Percentiles rank a stretch among this genome's conserved stretches.
phyloP scores from a whole-genome alignment of 2,329 filamentous ascomycete genomes.

The Sphaerulina musiva region DNA sequence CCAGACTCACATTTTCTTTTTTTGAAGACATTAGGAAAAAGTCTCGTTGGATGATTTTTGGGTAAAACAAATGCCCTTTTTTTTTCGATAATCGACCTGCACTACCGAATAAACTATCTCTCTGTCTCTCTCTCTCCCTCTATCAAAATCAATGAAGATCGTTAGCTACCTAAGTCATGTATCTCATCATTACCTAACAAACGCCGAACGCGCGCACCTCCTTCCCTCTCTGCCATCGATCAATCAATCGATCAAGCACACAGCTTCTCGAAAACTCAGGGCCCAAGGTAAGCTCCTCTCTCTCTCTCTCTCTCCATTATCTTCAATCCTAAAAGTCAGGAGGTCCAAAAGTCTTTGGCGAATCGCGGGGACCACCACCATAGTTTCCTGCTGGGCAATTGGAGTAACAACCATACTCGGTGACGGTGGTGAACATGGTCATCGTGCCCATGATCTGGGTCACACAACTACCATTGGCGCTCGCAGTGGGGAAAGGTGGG shows the following conservation, averaged over 20 bases:
- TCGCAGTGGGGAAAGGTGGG: slow-evolving; percentile 17
- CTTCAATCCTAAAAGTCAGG: not conserved
- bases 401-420: slow-evolving; percentile 19
- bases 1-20: too few species aligned
- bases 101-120: too few species aligned
- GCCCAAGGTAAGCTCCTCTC: too few species aligned
- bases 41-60: too few species aligned
- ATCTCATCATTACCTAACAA: not conserved
- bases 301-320: too few species aligned
- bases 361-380: slow-evolving; percentile 10
- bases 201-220: not conserved
- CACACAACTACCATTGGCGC: slow-evolving; percentile 15
- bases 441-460: slow-evolving; percentile 22
- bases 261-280: too few species aligned
- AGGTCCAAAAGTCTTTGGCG: slow-evolving; percentile 14
- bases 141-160: not conserved
- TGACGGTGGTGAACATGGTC: slow-evolving; percentile 22
- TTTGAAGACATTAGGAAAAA: too few species aligned
- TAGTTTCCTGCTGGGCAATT: slow-evolving; percentile 16
- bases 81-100: too few species aligned
- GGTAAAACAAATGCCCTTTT: too few species aligned
- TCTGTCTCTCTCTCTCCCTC: too few species aligned
- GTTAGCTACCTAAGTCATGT: not conserved
- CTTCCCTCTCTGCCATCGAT: not conserved
- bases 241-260: too few species aligned